These are phyloP conservation scores for Acorus gramineus DNA, from an alignment of 106 monocot genomes.

Conservation along the genomic window DNA sequence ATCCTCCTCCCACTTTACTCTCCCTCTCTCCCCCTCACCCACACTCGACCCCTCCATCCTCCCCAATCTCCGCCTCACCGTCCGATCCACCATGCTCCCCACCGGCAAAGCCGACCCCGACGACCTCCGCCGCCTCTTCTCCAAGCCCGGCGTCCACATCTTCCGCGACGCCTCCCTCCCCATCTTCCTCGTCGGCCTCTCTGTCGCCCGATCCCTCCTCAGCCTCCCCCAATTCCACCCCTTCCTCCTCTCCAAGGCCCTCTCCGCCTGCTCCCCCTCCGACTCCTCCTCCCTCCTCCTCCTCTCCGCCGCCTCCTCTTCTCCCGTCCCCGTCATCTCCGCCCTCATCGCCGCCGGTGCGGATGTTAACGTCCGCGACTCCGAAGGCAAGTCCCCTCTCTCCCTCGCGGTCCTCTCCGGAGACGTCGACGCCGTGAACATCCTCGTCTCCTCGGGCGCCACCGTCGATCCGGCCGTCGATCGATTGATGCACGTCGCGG, in stretches of 20 bases:
- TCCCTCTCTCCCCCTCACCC: neutral
- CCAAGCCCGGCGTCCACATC: constrained; percentile 6
- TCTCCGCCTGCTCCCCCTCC: constrained; percentile 9
- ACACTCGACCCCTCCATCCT: neutral
- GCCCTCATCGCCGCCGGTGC: constrained; percentile 26
- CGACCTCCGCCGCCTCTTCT: constrained; percentile 9
- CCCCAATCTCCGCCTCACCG: constrained; percentile 3
- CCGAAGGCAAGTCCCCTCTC: constrained; percentile 11
- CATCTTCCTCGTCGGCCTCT: constrained; percentile 10
- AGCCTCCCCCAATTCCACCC: neutral
- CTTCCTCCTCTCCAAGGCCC: constrained; percentile 13
- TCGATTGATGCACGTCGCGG: constrained; percentile 21
- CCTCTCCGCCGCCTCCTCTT: constrained; percentile 7
- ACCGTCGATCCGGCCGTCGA: constrained; percentile 4
- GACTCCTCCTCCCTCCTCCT: constrained; percentile 10
- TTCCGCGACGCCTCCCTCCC: constrained; percentile 16
- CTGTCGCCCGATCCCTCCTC: constrained; percentile 4
- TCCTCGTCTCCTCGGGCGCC: constrained; percentile 15
- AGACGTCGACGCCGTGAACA: constrained; percentile 5
- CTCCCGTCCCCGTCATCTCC: constrained; percentile 1
- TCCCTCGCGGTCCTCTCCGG: constrained; percentile 26
- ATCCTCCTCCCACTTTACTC: constrained; percentile 2
- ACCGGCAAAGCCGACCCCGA: constrained; percentile 9
- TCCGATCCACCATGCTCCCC: constrained; percentile 13
- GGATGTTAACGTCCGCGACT: constrained; percentile 5